Evolutionary conservation across 2,329 filamentous ascomycete genomes (phyloP).

Genomic region (Trichoderma sp.): DNA sequence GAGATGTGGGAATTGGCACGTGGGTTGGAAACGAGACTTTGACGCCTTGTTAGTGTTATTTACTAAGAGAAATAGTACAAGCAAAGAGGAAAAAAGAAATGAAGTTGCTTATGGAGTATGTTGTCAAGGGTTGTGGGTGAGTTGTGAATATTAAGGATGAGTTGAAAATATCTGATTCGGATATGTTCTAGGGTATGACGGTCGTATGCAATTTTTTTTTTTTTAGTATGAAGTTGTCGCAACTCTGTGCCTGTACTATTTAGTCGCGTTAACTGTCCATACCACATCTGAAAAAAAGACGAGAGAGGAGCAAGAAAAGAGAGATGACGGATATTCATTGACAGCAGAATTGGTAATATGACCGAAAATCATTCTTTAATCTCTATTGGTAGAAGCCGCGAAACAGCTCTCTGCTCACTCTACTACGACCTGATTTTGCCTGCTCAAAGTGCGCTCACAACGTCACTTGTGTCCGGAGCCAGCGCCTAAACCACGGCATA

Average conservation of each 20-base stretch:
- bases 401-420: neutral
- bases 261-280: neutral
- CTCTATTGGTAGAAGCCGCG: neutral
- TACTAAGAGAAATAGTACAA: neutral
- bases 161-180: neutral
- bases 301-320: neutral
- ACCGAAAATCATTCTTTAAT: neutral
- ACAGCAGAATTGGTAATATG: neutral
- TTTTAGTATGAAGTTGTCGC: neutral
- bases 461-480: neutral
- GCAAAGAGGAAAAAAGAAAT: neutral
- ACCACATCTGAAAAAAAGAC: neutral
- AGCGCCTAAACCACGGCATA: slow-evolving; percentile 1
- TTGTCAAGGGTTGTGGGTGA: neutral
- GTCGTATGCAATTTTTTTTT: neutral
- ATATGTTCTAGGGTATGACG: neutral
- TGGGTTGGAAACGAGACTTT: neutral
- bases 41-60: neutral
- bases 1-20: neutral
- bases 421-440: neutral
- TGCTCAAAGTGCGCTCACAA: neutral
- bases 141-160: neutral
- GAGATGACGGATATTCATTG: neutral
- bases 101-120: neutral
- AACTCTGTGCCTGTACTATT: neutral